Conservation (phyloP, 345 rosid species). For the Pseudoturritis turrita region DNA sequence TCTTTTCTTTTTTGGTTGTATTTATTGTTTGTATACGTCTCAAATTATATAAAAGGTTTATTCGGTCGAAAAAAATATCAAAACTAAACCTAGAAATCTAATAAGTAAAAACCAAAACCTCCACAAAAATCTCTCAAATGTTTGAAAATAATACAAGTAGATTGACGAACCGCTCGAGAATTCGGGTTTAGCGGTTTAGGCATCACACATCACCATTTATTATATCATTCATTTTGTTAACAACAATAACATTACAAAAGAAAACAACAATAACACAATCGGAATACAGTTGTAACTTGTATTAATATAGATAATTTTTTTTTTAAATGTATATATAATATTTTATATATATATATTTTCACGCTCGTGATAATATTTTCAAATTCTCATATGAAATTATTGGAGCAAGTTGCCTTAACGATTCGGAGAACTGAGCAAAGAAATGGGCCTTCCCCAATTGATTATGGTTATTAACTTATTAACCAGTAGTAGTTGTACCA, state of each 20-base stretch:
- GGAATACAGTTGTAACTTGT: constrained; percentile 2
- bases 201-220: too few relatives aligned
- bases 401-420: constrained; percentile 21
- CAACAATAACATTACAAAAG: too few relatives aligned
- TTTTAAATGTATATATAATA: background rate
- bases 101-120: background rate
- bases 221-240: background rate
- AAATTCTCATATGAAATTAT: constrained; percentile 6
- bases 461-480: constrained; percentile 2
- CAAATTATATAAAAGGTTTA: too few relatives aligned
- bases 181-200: too few relatives aligned
- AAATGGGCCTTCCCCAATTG: constrained; percentile 6
- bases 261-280: background rate
- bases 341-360: too few relatives aligned
- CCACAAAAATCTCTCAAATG: too few relatives aligned
- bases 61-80: too few relatives aligned
- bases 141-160: too few relatives aligned
- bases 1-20: too few relatives aligned
- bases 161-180: too few relatives aligned
- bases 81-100: too few relatives aligned
- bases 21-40: too few relatives aligned
- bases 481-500: background rate
- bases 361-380: constrained; percentile 12
- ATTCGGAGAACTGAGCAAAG: background rate
- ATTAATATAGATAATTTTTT: background rate